Conservation (phyloP, 768 basidiomycete species). For the Macrolepiota fuliginosa region DNA sequence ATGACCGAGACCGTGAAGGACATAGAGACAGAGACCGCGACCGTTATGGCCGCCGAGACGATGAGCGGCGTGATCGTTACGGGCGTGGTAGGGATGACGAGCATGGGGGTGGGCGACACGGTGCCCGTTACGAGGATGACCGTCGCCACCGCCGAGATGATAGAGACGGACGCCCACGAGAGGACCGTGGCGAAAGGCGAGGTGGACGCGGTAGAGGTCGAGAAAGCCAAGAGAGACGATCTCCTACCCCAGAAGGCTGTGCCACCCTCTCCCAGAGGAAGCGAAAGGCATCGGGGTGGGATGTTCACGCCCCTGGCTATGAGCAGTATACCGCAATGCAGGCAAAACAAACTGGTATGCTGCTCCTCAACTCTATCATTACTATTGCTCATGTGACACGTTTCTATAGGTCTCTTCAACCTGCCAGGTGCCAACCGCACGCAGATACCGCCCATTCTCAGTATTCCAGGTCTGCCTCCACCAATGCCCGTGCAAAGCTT, state of each 20-base stretch:
- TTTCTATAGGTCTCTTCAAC: slow-evolving; percentile 80
- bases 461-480: slow-evolving; percentile 77
- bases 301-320: slow-evolving; percentile 93
- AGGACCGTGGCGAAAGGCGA: slow-evolving; percentile 18
- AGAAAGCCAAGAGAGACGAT: slow-evolving; percentile 76
- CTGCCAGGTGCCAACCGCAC: slow-evolving; percentile 93
- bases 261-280: slow-evolving; percentile 82
- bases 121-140: slow-evolving; percentile 31
- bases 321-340: slow-evolving; percentile 94
- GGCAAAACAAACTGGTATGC: slow-evolving; percentile 94
- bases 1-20: slow-evolving; percentile 47
- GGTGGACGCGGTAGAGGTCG: slow-evolving; percentile 29
- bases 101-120: slow-evolving; percentile 29
- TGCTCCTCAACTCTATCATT: neutral
- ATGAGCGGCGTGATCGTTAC: slow-evolving; percentile 45
- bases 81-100: slow-evolving; percentile 12
- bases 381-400: slow-evolving; percentile 12
- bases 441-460: slow-evolving; percentile 79
- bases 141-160: slow-evolving; percentile 17
- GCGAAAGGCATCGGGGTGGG: slow-evolving; percentile 92
- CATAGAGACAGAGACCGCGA: slow-evolving; percentile 48
- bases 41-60: slow-evolving; percentile 37
- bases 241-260: slow-evolving; percentile 87
- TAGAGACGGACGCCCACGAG: slow-evolving; percentile 15
- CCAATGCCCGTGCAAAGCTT: slow-evolving; percentile 83